phyloP scores from a whole-genome alignment of 208 protist species.

The Trypanosoma grayi region DNA sequence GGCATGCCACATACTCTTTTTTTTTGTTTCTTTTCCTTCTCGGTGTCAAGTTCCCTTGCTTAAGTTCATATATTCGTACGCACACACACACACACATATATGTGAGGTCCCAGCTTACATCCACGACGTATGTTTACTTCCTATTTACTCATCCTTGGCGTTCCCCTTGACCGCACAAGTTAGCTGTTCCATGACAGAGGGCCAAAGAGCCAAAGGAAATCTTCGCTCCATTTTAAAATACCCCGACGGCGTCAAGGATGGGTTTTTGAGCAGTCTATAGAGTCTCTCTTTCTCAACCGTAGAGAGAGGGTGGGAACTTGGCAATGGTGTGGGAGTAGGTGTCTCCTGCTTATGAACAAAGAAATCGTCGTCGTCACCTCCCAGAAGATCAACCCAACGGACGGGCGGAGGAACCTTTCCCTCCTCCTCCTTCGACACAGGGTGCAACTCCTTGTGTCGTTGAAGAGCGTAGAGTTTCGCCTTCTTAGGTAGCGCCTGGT shows the following conservation, averaged over 20 bases:
- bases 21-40: too few species aligned
- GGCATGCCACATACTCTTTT: too few species aligned
- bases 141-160: background rate
- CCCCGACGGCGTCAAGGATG: constrained; percentile 23
- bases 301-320: constrained; percentile 22
- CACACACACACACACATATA: constrained; percentile 4
- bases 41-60: too few species aligned
- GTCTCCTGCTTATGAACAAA: background rate
- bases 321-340: background rate
- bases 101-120: background rate
- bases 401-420: constrained; percentile 1
- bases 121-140: background rate
- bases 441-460: constrained; percentile 46
- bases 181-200: constrained; percentile 50
- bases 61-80: too few species aligned
- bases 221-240: constrained; percentile 69
- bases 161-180: constrained; percentile 11
- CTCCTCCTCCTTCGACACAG: background rate
- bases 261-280: constrained; percentile 48
- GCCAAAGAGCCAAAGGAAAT: constrained; percentile 78
- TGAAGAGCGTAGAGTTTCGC: constrained; percentile 63
- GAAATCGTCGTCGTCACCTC: constrained; percentile 26
- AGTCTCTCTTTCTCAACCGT: constrained; percentile 71
- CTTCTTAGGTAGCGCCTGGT: constrained; percentile 63
- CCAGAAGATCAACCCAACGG: constrained; percentile 27